phyloP scores from a whole-genome alignment of 257 asterid genomes.

The Nicotiana noctiflora region DNA sequence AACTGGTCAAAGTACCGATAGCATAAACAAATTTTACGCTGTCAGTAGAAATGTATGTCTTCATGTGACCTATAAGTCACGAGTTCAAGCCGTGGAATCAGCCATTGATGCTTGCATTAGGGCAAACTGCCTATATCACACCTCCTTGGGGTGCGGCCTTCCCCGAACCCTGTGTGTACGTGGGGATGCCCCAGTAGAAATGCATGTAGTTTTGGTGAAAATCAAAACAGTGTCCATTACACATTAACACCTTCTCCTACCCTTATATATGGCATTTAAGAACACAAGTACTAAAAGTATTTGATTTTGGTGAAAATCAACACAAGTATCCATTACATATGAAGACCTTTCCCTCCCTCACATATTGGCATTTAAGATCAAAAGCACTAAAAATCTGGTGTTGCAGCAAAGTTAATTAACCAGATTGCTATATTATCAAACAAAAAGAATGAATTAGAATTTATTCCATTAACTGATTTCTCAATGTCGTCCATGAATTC shows the following conservation, averaged over 20 bases:
- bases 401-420: not conserved
- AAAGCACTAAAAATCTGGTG: not conserved
- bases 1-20: not conserved
- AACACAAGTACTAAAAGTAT: not conserved
- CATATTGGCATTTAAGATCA: not conserved
- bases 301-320: not conserved
- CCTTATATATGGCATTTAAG: not conserved
- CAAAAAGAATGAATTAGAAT: slow-evolving; percentile 9
- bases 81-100: too few species aligned
- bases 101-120: too few species aligned
- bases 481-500: not conserved
- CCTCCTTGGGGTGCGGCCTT: too few species aligned
- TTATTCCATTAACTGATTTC: not conserved
- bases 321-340: not conserved
- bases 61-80: too few species aligned
- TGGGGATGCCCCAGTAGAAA: not conserved
- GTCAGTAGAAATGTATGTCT: not conserved
- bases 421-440: not conserved
- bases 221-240: not conserved
- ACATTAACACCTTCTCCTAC: not conserved
- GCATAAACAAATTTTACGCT: not conserved
- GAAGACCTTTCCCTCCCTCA: not conserved
- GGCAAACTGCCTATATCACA: too few species aligned
- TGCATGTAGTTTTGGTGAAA: not conserved
- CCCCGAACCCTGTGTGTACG: rapidly evolving